Percentiles rank a stretch among this genome's conserved stretches.
These are phyloP conservation scores for Cryphonectria radicalis DNA, from an alignment of 2,329 filamentous ascomycete genomes.

Conservation along the genomic window DNA sequence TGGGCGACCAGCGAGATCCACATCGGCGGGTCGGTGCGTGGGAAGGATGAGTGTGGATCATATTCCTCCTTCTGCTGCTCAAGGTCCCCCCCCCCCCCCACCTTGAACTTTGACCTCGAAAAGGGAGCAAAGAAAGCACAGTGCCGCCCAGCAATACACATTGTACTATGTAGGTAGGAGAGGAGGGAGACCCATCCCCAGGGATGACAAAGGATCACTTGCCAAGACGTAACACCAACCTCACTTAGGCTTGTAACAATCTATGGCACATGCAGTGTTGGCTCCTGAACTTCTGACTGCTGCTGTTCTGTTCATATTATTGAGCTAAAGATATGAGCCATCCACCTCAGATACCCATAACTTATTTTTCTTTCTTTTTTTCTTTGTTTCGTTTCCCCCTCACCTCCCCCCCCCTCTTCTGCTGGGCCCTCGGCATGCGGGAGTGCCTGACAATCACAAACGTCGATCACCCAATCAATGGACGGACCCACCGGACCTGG, in stretches of 20 bases:
- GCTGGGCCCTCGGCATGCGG: slow-evolving; percentile 3
- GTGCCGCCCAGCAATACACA: background rate
- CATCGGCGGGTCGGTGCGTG: slow-evolving; percentile 16
- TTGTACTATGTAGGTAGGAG: background rate
- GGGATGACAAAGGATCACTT: slow-evolving; percentile 1
- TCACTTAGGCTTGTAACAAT: background rate
- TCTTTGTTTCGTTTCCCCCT: no score
- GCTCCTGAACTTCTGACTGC: background rate
- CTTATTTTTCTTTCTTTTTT: background rate
- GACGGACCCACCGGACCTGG: background rate
- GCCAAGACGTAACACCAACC: background rate
- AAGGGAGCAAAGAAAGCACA: background rate
- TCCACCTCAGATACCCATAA: slow-evolving; percentile 2
- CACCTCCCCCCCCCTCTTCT: no score
- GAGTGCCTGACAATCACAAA: slow-evolving; percentile 14
- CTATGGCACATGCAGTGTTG: background rate
- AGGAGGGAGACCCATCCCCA: background rate
- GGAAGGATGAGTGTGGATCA: slow-evolving; percentile 4
- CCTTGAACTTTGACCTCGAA: background rate
- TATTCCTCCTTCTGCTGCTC: background rate
- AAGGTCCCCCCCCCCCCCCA: background rate
- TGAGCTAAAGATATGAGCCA: background rate
- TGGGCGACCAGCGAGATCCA: slow-evolving; percentile 9
- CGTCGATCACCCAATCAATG: slow-evolving; percentile 11
- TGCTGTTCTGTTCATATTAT: background rate